Base-by-base conservation (phyloP, 495 filamentous ascomycete genomes). In the Aspergillus incahuasiensis region DNA sequence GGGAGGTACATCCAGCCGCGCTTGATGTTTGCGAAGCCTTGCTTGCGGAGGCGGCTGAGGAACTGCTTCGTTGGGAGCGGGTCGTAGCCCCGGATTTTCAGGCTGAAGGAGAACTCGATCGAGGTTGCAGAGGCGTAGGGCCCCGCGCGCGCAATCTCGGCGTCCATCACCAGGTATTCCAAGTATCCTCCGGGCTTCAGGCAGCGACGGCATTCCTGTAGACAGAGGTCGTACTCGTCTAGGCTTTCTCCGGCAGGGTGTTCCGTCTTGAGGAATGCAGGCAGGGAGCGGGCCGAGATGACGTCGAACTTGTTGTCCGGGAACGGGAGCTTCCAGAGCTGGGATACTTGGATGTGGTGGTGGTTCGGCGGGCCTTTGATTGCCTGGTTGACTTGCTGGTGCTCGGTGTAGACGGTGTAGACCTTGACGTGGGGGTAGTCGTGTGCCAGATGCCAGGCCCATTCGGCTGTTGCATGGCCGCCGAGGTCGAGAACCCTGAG, bases 131-230 rank as follows among this genome's bases (percentile, higher is more conserved):
- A 80, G 20, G 83, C 89, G 44, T 84, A 75, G 0, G 88, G 82
- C 0, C 91, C 92, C 1, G 90, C 86, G 52, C 88, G 90, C 38
- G 92, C 83, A 63, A 97, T 82, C 61, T 94, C 90, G 1, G 90
- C 85, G 68, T 98, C 94, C 62, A 97, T 79, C 6, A 97, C 72
- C 52, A 82, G 82, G 77, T 90, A 98, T 64, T 98, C 92, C 57
- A 98, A 75, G 68, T 90, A 90, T 13, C 94, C 94, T 47, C 91
- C 92, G 0, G 91, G 94, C 72, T 92, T 94, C 63, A 98, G 83
- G 53, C 90, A 86, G 52, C 94, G 92, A 67, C 88, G 82, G 70
- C 90, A 95, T 72, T 98, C 94, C 30, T 74, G 71, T 1, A 97
- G 79, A 59, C 88, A 91, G 40, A 86, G 80, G 61, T 95, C 89